A percentile compares a stretch with the other conserved stretches of the same genome.
phyloP scores from a whole-genome alignment of 805 yeast genomes.

The Priceomyces carsonii region DNA sequence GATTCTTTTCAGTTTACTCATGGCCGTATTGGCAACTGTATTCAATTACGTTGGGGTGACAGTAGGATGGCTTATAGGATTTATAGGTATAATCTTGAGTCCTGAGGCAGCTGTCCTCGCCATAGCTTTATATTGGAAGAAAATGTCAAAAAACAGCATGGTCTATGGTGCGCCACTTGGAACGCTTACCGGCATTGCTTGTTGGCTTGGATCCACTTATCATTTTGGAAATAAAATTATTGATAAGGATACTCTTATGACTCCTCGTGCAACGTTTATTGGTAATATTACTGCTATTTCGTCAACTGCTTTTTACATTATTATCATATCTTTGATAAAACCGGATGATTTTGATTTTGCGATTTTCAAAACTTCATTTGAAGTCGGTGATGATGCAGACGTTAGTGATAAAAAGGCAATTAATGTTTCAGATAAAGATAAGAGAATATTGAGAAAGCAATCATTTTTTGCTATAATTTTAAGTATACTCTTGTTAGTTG shows the following conservation, averaged over 20 bases:
- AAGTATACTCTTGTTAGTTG: constrained; percentile 1
- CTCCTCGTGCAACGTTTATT: constrained; percentile 42
- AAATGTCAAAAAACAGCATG: constrained; percentile 36
- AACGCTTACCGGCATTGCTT: constrained; percentile 32
- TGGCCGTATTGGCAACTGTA: constrained; percentile 17
- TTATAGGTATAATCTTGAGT: constrained; percentile 25
- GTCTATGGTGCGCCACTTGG: constrained; percentile 40
- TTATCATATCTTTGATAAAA: constrained; percentile 28
- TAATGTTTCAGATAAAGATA: constrained; percentile 1
- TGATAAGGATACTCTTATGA: constrained; percentile 12
- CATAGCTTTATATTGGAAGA: constrained; percentile 28
- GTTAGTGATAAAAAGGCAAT: constrained; percentile 1
- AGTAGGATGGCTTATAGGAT: constrained; percentile 41
- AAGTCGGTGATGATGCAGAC: constrained; percentile 6
- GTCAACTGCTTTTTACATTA: constrained; percentile 36
- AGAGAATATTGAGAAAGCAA: constrained; percentile 1
- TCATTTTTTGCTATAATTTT: constrained; percentile 1
- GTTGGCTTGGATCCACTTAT: constrained; percentile 37
- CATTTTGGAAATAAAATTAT: constrained; percentile 26
- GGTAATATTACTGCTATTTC: constrained; percentile 40
- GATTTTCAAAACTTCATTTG: neutral
- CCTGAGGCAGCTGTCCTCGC: constrained; percentile 27
- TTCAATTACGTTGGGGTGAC: constrained; percentile 12
- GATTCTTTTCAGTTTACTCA: constrained; percentile 13
- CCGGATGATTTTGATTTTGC: constrained; percentile 42